These are phyloP conservation scores for Salix viminalis DNA, from an alignment of 345 rosid species.

Conservation along the genomic window DNA sequence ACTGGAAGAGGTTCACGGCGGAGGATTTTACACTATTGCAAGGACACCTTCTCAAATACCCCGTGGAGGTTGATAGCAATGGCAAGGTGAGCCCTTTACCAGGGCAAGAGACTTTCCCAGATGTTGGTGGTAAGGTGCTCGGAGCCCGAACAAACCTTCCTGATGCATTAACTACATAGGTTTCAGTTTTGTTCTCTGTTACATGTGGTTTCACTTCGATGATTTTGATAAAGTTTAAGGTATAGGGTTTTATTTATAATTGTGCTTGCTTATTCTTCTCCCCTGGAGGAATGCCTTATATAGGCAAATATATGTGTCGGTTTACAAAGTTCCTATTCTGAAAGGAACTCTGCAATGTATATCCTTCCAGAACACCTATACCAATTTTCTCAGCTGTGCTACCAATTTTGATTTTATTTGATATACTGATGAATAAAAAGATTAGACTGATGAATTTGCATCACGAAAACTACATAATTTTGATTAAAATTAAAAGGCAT, in stretches of 20 bases:
- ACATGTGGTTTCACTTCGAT: neutral
- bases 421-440: neutral
- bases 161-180: constrained; percentile 60
- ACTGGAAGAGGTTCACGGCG: constrained; percentile 55
- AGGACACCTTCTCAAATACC: constrained; percentile 74
- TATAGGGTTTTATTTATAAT: too few species aligned
- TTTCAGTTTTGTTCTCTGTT: neutral
- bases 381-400: neutral
- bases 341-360: too few species aligned
- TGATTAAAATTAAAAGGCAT: constrained; percentile 12
- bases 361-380: too few species aligned
- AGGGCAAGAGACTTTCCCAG: constrained; percentile 68
- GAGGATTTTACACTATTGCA: constrained; percentile 43
- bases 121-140: constrained; percentile 74
- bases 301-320: too few species aligned
- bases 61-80: constrained; percentile 42
- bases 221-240: too few species aligned
- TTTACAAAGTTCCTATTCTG: too few species aligned
- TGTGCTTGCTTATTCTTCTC: too few species aligned
- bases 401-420: neutral
- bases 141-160: constrained; percentile 70
- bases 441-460: neutral
- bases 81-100: constrained; percentile 58
- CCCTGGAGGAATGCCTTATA: too few species aligned
- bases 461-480: neutral